Conservation (phyloP, 495 filamentous ascomycete genomes). For the Talaromyces thailandensis region DNA sequence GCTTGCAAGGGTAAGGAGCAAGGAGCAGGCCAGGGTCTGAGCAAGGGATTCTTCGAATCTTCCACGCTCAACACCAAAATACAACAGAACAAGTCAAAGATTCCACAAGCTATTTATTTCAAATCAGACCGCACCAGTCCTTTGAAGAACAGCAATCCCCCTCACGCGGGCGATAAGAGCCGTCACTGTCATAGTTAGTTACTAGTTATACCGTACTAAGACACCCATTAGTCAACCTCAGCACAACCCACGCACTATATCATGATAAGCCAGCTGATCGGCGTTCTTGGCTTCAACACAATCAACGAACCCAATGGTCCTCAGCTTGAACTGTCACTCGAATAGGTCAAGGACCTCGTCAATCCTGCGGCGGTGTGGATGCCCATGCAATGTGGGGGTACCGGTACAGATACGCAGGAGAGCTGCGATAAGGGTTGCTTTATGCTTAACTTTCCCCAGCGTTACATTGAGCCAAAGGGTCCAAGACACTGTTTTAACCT, state of each 20-base stretch:
- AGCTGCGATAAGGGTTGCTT: background rate
- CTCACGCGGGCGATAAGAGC: background rate
- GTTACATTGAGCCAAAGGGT: background rate
- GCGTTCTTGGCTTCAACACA: constrained; percentile 7
- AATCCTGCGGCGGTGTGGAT: background rate
- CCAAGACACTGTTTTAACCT: background rate
- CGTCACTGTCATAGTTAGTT: background rate
- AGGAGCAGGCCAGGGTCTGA: background rate
- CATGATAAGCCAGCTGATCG: constrained; percentile 8
- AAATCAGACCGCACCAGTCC: background rate
- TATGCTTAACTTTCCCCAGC: background rate
- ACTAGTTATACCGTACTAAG: background rate
- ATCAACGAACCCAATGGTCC: background rate
- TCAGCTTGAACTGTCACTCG: background rate
- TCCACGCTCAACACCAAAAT: background rate
- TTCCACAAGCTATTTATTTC: background rate
- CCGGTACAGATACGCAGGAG: background rate
- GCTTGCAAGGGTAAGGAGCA: background rate
- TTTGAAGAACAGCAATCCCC: background rate
- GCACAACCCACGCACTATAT: constrained; percentile 7
- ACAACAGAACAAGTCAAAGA: background rate
- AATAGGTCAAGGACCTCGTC: background rate
- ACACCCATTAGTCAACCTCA: background rate
- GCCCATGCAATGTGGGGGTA: background rate
- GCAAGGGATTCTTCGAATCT: background rate